Conservation (phyloP, 371 early-diverging fungal species). For the Rhizopus stolonifer region DNA sequence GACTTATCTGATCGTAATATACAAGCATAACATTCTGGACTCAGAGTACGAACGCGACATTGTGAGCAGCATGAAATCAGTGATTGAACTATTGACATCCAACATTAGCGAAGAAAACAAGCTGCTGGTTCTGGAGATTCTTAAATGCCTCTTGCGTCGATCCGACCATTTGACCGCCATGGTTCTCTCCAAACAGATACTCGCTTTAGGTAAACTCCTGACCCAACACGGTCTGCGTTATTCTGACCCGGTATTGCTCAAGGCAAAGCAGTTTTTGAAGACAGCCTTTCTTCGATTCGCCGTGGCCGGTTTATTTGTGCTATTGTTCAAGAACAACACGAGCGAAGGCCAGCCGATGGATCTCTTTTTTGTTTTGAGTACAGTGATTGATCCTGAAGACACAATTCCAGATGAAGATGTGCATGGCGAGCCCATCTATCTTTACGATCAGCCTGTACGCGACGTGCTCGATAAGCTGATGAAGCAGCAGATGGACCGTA, state of each 20-base stretch:
- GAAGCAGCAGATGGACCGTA: slow-evolving; percentile 58
- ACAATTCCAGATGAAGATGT: slow-evolving; percentile 54
- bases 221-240: slow-evolving; percentile 44
- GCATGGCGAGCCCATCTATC: slow-evolving; percentile 39
- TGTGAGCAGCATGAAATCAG: slow-evolving; percentile 48
- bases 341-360: slow-evolving; percentile 50
- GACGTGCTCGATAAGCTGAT: slow-evolving; percentile 61
- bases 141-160: slow-evolving; percentile 52
- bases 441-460: slow-evolving; percentile 62
- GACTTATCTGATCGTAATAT: slow-evolving; percentile 52
- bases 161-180: slow-evolving; percentile 64
- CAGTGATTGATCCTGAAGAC: slow-evolving; percentile 57
- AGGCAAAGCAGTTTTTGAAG: slow-evolving; percentile 57
- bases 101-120: slow-evolving; percentile 65
- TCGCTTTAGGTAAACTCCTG: slow-evolving; percentile 59
- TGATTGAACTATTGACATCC: slow-evolving; percentile 42
- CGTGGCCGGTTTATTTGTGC: slow-evolving; percentile 60
- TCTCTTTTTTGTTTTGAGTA: slow-evolving; percentile 55
- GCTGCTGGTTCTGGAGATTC: slow-evolving; percentile 53
- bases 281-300: slow-evolving; percentile 61
- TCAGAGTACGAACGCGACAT: slow-evolving; percentile 39
- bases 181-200: slow-evolving; percentile 60
- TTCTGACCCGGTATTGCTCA: slow-evolving; percentile 54
- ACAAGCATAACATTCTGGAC: slow-evolving; percentile 44
- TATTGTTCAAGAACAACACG: slow-evolving; percentile 66